phyloP scores from a whole-genome alignment of 1,284 basidiomycete genomes.

The Cystobasidium sp. region DNA sequence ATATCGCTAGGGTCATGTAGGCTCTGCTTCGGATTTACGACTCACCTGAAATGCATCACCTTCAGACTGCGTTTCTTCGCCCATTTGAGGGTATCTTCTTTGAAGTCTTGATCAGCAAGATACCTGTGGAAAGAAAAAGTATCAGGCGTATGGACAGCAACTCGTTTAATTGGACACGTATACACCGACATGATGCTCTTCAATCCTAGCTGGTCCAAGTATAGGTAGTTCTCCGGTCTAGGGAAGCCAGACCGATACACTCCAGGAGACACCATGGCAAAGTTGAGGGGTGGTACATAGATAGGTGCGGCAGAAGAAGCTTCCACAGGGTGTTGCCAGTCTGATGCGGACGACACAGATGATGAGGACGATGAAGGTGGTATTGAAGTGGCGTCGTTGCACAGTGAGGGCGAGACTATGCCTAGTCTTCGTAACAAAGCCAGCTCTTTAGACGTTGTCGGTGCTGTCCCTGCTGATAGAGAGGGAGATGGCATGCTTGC shows the following conservation, averaged over 20 bases:
- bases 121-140: constrained; percentile 10
- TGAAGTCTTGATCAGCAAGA: constrained; percentile 38
- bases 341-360: constrained; percentile 7
- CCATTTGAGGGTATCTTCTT: constrained; percentile 39
- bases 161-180: not conserved
- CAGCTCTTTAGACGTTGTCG: not conserved
- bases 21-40: not conserved
- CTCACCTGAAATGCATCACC: constrained; percentile 37
- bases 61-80: constrained; percentile 25
- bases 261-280: constrained; percentile 59
- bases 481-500: not conserved
- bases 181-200: constrained; percentile 61
- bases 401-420: not conserved
- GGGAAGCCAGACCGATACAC: constrained; percentile 63
- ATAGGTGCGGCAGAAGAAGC: constrained; percentile 15
- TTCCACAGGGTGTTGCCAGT: constrained; percentile 2
- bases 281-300: constrained; percentile 60
- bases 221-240: constrained; percentile 62
- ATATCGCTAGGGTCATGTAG: not conserved
- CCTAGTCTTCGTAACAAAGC: constrained; percentile 5
- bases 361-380: constrained; percentile 24
- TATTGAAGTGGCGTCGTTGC: constrained; percentile 15
- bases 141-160: not conserved
- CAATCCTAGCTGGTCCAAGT: constrained; percentile 61
- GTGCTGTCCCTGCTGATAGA: no score